Evolutionary conservation across 2,329 filamentous ascomycete genomes (phyloP), one percentile per base, ranked within the genome.

Genomic region (Purpureocillium takamizusanense): DNA sequence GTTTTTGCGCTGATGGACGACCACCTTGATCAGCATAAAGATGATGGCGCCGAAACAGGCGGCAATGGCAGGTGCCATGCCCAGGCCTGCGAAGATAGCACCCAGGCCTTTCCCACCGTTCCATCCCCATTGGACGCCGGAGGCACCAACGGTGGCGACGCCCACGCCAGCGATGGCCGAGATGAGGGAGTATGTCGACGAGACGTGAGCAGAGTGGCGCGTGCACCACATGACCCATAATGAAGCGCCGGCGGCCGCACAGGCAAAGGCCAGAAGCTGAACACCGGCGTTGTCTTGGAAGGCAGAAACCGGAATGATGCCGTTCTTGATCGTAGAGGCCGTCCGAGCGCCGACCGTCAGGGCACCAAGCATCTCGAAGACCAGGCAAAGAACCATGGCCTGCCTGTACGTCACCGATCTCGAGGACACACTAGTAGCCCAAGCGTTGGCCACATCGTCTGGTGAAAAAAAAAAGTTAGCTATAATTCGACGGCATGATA

Each of bases 381-480:
- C 59, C 34, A 74, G 72, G 35, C 78, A 75, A 35, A 83, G 63
- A 27, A 81, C 50, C 77, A 82, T 82, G 46, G 78, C 82, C 61
- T 81, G 77, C 49, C 75, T 60, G 62, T 83, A 81, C 2, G 76
- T 66, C 51, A 85, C 67, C 44, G 83, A 86, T 16, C 42, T 30
- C n/a, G 42, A 44, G 10, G 40, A 44, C 41, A 89, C 46, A 33
- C 76, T 82, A 51, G 85, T 89, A 7, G 84, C 84, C 81, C 82
- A 89, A 36, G 83, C 69, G 63, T 90, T 90, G 55, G 85, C 84
- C 41, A 89, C 84, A 82, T 89, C 85, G 61, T 88, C 78, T 82
- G 41, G 36, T 14, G 11, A 14, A 7, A 14, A 31, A 21, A 23
- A 18, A 29, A 28, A 21, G 23, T 10, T 25, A 30, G 18, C 21